Percentiles rank a stretch among this genome's conserved stretches.
Evolutionary conservation across 2,329 filamentous ascomycete species (phyloP).

Genomic region (Xylaria sp.): DNA sequence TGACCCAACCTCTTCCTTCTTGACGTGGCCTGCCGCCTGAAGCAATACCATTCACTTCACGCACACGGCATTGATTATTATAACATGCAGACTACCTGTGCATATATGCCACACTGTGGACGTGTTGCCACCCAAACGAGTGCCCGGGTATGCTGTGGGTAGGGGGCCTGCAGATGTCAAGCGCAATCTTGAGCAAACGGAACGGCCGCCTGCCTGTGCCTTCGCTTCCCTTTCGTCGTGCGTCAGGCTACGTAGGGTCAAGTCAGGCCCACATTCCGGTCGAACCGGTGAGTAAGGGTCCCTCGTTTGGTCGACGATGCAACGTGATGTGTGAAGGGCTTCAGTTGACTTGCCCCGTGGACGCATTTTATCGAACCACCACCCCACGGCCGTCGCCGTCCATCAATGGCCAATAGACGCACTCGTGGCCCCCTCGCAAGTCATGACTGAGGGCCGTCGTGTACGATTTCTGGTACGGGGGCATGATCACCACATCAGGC

Average conservation of each 20-base stretch:
- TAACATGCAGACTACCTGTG: background rate
- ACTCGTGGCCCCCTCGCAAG: background rate
- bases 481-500: background rate
- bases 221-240: constrained; percentile 1
- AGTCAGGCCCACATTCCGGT: constrained; percentile 8
- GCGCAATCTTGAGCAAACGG: constrained; percentile 21
- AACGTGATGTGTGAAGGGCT: background rate
- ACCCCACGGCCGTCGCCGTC: background rate
- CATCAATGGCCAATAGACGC: background rate
- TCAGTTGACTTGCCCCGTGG: background rate
- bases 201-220: background rate
- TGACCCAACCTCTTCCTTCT: background rate
- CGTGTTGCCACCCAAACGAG: background rate
- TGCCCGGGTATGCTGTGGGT: constrained; percentile 2
- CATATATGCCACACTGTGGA: constrained; percentile 1
- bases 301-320: constrained; percentile 3
- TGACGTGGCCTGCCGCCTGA: constrained; percentile 24
- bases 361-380: background rate
- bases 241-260: background rate
- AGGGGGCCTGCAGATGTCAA: constrained; percentile 24
- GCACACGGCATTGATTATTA: constrained; percentile 2
- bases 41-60: background rate
- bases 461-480: background rate
- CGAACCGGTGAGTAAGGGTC: constrained; percentile 3
- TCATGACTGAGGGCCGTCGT: background rate